A percentile compares a stretch with the other conserved stretches of the same genome.
phyloP scores from a whole-genome alignment of 352 stramenopile genomes.

The Globisporangium radiosum region DNA sequence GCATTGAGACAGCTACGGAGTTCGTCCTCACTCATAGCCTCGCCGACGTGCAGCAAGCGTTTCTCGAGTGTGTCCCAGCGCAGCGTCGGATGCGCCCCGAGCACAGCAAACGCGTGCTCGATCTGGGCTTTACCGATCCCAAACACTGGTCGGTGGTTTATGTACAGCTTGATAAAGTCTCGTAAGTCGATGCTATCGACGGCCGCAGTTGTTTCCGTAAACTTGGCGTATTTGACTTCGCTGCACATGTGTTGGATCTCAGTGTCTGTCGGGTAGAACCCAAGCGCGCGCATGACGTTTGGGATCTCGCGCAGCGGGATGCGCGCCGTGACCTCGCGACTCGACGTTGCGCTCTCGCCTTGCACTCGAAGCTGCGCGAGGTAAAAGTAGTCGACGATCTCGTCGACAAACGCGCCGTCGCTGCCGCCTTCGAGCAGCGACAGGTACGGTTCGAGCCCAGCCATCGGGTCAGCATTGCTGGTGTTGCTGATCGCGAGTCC shows the following conservation, averaged over 20 bases:
- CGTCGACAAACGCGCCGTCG: constrained; percentile 80
- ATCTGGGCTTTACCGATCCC: constrained; percentile 80
- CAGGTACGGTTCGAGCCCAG: constrained; percentile 64
- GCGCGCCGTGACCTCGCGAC: constrained; percentile 52
- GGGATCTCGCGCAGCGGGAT: constrained; percentile 88
- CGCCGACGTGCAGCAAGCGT: constrained; percentile 56
- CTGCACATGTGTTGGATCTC: constrained; percentile 89
- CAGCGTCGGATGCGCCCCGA: constrained; percentile 24
- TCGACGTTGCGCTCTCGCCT: constrained; percentile 80
- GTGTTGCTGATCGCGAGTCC: not conserved
- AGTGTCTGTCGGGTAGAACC: constrained; percentile 89
- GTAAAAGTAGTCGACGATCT: constrained; percentile 95
- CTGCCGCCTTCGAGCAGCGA: constrained; percentile 81
- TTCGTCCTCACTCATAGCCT: constrained; percentile 79
- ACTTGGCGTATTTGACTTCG: constrained; percentile 79
- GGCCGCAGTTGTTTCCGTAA: constrained; percentile 64
- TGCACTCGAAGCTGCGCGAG: constrained; percentile 89
- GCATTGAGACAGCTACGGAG: constrained; percentile 72
- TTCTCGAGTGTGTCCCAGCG: constrained; percentile 64
- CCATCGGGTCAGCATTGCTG: not conserved
- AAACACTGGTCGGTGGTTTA: constrained; percentile 91
- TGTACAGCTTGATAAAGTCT: constrained; percentile 89
- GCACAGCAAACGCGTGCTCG: constrained; percentile 56
- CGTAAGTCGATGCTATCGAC: constrained; percentile 56
- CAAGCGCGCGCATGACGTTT: constrained; percentile 89